These are phyloP conservation scores for Linnemannia elongata DNA, from an alignment of 192 early-diverging fungal genomes.

Conservation along the genomic window DNA sequence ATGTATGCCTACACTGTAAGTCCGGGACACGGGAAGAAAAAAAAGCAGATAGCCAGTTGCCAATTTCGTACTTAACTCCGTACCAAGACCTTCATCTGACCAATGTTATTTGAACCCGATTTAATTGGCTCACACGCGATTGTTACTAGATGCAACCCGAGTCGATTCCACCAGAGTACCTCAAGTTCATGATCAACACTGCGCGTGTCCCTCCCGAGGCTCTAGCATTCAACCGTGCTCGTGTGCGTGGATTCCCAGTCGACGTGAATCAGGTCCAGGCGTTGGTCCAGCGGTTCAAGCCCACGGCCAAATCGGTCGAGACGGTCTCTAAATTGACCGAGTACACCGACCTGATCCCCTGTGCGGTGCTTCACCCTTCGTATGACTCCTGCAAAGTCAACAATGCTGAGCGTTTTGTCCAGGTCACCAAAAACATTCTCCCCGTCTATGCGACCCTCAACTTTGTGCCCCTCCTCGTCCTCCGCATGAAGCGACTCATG, in stretches of 20 bases:
- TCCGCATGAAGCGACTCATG: slow-evolving; percentile 69
- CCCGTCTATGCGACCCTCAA: slow-evolving; percentile 81
- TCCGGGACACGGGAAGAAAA: neutral
- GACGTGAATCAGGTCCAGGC: slow-evolving; percentile 51
- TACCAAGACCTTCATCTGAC: neutral
- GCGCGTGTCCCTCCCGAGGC: slow-evolving; percentile 70
- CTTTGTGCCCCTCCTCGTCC: slow-evolving; percentile 77
- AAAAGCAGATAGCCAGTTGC: neutral
- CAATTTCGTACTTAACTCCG: neutral
- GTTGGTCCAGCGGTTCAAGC: slow-evolving; percentile 47
- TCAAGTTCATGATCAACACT: slow-evolving; percentile 73
- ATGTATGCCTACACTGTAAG: slow-evolving; percentile 73
- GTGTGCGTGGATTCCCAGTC: slow-evolving; percentile 60
- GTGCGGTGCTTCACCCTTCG: slow-evolving; percentile 66
- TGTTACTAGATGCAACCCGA: slow-evolving; percentile 65
- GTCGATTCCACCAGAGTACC: slow-evolving; percentile 69
- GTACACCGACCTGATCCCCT: slow-evolving; percentile 68
- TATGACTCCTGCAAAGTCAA: slow-evolving; percentile 63
- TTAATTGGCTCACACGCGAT: neutral
- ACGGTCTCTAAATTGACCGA: slow-evolving; percentile 53
- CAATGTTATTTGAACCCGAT: neutral
- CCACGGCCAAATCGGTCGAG: slow-evolving; percentile 58
- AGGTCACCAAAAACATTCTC: slow-evolving; percentile 67
- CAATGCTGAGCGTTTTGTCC: slow-evolving; percentile 61
- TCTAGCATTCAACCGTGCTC: slow-evolving; percentile 69